Evolutionary conservation across 2,329 filamentous ascomycete genomes (phyloP).

Genomic region (Polychaeton citri): DNA sequence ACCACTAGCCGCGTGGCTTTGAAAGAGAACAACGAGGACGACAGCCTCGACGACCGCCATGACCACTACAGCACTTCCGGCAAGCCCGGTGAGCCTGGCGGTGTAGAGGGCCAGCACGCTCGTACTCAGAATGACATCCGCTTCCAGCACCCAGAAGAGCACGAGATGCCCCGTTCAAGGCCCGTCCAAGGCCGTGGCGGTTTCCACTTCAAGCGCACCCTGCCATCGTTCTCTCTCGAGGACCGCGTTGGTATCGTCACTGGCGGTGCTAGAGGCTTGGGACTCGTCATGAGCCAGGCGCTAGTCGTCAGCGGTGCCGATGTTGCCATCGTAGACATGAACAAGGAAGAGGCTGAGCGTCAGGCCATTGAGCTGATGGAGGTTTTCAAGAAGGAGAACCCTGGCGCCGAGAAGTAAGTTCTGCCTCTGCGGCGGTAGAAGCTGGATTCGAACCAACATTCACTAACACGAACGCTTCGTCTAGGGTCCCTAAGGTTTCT

Average conservation of each 20-base stretch:
- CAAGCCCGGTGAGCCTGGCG: constrained; percentile 21
- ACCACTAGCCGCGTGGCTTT: constrained; percentile 7
- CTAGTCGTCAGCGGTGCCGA: constrained; percentile 79
- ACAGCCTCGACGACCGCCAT: constrained; percentile 17
- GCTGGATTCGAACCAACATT: background rate
- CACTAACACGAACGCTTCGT: background rate
- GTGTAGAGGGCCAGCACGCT: constrained; percentile 58
- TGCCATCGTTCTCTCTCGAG: constrained; percentile 76
- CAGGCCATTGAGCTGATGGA: constrained; percentile 63
- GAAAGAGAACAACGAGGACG: constrained; percentile 13
- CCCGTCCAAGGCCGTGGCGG: constrained; percentile 66
- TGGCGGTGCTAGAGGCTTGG: constrained; percentile 77
- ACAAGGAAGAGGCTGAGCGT: constrained; percentile 73
- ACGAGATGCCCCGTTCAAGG: constrained; percentile 55
- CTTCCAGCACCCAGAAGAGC: constrained; percentile 65
- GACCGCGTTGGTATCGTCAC: constrained; percentile 75
- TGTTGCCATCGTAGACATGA: constrained; percentile 85
- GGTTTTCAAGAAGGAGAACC: constrained; percentile 67
- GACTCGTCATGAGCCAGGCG: constrained; percentile 84
- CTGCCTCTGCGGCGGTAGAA: background rate
- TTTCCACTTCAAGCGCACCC: constrained; percentile 69
- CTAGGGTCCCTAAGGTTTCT: constrained; percentile 65
- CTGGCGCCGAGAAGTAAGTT: constrained; percentile 52
- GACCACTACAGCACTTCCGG: constrained; percentile 22
- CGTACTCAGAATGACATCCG: constrained; percentile 68